Evolutionary conservation across 345 rosid species (phyloP), one percentile per base, ranked within the genome.

Genomic region (Pistacia atlantica): DNA sequence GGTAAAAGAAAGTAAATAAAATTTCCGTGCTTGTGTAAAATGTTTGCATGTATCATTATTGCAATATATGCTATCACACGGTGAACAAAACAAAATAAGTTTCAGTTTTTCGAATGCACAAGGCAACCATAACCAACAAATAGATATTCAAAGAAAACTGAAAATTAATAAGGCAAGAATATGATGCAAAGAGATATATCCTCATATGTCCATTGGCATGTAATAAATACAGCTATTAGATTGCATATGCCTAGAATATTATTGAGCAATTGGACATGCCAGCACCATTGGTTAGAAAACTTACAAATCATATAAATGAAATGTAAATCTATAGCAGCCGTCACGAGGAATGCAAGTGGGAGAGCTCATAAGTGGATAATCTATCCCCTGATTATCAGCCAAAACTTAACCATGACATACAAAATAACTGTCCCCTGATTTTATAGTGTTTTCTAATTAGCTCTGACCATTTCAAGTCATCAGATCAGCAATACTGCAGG

Each of bases 401-500:
- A 65, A 61, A 11, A n/a, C 6, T 65, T 65, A 45, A 65, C 52
- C 46, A 69, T 8, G 58, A 35, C 6, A 18, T 17, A 22, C 11
- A 69, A 13, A 28, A 25, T 49, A 64, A 67, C 11, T 69, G 12
- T 61, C 3, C 22, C 28, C 48, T 52, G 73, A 67, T 31, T 55
- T 54, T 9, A 17, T 35, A 17, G 28, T 49, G 56, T n/a, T 68
- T n/a, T 17, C 33, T 10, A 16, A 8, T 67, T n/a, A 46, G 35
- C 67, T 67, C 56, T 46, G 14, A 67, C 33, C 71, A 67, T 46
- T 31, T 49, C 38, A 69, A 28, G 22, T 52, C 38, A 33, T 25
- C 37, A 18, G 72, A 37, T 69, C n/a, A 14, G 60, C 58, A 69
- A 69, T 35, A 28, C 20, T 5, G 72, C 72, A 52, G 60, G 20